Conservation (phyloP, 1,284 basidiomycete genomes). For the Ustilago curta region DNA sequence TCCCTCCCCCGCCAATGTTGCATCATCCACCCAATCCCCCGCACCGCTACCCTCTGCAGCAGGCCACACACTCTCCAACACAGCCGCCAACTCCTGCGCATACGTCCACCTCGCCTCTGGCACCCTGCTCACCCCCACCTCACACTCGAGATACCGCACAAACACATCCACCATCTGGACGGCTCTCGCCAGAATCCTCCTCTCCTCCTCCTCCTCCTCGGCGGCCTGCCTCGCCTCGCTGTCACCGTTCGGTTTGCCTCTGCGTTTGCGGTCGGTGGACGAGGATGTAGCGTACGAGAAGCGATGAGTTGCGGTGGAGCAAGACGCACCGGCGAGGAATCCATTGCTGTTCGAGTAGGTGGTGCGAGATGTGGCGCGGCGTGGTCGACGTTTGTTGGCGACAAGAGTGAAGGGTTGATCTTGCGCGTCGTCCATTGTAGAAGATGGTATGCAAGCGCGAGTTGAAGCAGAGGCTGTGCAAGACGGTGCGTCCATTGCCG, state of each 20-base stretch:
- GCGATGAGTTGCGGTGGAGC: too few relatives aligned
- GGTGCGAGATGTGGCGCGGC: not conserved
- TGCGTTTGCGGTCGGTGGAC: too few relatives aligned
- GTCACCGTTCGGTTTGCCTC: not conserved
- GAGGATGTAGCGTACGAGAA: constrained; percentile 7
- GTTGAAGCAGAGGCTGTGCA: not conserved
- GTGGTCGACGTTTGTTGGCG: constrained; percentile 5
- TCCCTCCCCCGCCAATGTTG: too few relatives aligned
- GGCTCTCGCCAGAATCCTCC: constrained; percentile 2
- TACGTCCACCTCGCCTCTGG: not conserved
- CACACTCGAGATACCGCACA: constrained; percentile 7
- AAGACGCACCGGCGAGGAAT: not conserved
- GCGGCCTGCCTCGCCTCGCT: not conserved
- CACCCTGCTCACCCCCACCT: not conserved
- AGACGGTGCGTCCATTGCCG: not conserved
- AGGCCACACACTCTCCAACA: constrained; percentile 11
- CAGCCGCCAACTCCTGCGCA: constrained; percentile 1
- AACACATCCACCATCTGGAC: constrained; percentile 11
- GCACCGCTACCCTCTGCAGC: not conserved
- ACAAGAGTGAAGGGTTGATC: constrained; percentile 9
- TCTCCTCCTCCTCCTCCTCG: not conserved
- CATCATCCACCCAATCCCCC: too few relatives aligned
- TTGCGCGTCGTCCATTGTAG: not conserved
- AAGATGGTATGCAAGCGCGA: too few relatives aligned
- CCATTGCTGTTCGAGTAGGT: constrained; percentile 10